phyloP scores from a whole-genome alignment of 768 basidiomycete species.

The Podaxis sp. region DNA sequence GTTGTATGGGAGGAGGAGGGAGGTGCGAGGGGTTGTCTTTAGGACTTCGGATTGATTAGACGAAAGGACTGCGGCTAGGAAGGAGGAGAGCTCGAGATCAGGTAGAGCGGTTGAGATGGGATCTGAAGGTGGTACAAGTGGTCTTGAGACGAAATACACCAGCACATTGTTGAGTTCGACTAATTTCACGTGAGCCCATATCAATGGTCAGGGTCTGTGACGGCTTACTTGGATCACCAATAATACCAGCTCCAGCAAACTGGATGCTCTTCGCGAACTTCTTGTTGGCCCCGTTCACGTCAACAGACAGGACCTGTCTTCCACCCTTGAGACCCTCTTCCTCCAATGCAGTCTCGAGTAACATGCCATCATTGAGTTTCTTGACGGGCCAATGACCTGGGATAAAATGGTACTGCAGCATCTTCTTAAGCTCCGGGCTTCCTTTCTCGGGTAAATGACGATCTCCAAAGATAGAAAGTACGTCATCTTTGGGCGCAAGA shows the following conservation, averaged over 20 bases:
- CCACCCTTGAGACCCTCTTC: constrained; percentile 66
- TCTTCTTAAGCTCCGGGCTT: constrained; percentile 61
- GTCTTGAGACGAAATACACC: constrained; percentile 86
- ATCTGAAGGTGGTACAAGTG: constrained; percentile 79
- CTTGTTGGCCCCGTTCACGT: constrained; percentile 48
- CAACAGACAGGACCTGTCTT: constrained; percentile 67
- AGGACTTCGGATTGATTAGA: constrained; percentile 73
- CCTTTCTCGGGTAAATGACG: constrained; percentile 60
- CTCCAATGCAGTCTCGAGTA: constrained; percentile 75
- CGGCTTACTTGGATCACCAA: constrained; percentile 70
- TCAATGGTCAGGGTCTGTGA: neutral
- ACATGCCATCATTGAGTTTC: constrained; percentile 67
- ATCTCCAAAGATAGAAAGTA: constrained; percentile 54
- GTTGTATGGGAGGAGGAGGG: constrained; percentile 87
- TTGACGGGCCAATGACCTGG: constrained; percentile 71
- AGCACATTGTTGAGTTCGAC: constrained; percentile 73
- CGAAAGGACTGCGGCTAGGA: constrained; percentile 87
- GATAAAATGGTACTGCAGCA: constrained; percentile 88
- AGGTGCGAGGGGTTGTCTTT: constrained; percentile 60
- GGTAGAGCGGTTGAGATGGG: constrained; percentile 79
- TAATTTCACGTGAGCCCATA: constrained; percentile 21
- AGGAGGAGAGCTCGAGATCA: constrained; percentile 80
- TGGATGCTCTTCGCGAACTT: constrained; percentile 50
- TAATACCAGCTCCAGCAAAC: constrained; percentile 80
- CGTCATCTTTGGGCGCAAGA: constrained; percentile 87